Conservation (phyloP, 139 green algal genomes). For the Bryopsis sp. region DNA sequence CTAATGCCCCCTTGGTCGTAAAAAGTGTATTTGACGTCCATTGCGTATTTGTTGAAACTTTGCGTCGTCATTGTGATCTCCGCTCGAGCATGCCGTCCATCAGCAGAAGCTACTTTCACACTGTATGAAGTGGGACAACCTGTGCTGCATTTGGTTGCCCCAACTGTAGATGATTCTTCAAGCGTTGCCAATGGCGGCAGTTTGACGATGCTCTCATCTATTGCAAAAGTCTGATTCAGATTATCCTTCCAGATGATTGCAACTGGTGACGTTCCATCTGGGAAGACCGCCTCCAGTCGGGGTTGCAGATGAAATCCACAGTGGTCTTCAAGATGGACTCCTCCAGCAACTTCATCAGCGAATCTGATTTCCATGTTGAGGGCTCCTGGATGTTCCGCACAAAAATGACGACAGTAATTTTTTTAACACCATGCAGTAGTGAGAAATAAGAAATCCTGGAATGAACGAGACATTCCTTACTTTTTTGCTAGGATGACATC, state of each 20-base stretch:
- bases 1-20: no score
- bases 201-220: background rate
- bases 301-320: background rate
- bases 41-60: background rate
- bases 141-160: background rate
- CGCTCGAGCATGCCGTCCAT: background rate
- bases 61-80: background rate
- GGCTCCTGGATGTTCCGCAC: background rate
- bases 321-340: background rate
- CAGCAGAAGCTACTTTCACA: background rate
- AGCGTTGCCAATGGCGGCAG: background rate
- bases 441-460: no score
- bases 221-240: slow-evolving; percentile 4
- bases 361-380: background rate
- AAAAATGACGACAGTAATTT: no score
- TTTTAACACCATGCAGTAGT: no score
- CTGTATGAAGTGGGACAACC: background rate
- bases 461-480: no score
- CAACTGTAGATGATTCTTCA: background rate
- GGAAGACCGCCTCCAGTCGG: background rate
- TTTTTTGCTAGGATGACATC: no score
- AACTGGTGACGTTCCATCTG: background rate
- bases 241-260: background rate
- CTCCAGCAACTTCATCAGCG: background rate
- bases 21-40: no score